Evolutionary conservation across 2,329 filamentous ascomycete species (phyloP).

Genomic region (Rutstroemia sp.): DNA sequence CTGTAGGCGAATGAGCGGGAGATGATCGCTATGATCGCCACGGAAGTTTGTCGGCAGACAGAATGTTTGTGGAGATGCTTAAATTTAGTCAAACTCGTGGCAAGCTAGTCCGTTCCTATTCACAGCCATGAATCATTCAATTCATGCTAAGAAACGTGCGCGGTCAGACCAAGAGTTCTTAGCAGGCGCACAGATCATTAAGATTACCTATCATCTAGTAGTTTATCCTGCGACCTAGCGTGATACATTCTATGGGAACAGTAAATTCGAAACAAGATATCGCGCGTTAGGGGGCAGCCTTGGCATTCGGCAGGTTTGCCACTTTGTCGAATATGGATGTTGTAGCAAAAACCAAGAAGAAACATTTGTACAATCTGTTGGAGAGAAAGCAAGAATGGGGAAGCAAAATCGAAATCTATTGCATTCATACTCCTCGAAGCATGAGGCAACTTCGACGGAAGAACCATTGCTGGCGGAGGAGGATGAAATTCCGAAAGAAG

Average conservation of each 20-base stretch:
- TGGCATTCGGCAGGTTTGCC: not conserved
- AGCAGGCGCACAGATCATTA: too few relatives aligned
- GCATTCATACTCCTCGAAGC: not conserved
- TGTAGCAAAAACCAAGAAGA: not conserved
- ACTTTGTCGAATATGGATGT: not conserved
- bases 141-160: not conserved
- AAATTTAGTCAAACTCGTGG: too few relatives aligned
- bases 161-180: conserved; percentile 1
- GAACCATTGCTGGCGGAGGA: not conserved
- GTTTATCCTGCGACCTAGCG: not conserved
- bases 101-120: too few relatives aligned
- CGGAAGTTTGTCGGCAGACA: too few relatives aligned
- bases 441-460: not conserved
- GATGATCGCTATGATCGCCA: too few relatives aligned
- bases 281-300: not conserved
- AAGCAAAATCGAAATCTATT: not conserved
- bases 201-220: too few relatives aligned
- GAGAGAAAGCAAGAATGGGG: conserved; percentile 1
- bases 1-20: too few relatives aligned
- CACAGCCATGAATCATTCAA: too few relatives aligned
- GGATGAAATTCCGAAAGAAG: not conserved
- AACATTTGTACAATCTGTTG: not conserved
- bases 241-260: not conserved
- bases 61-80: too few relatives aligned
- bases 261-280: not conserved